Base-by-base conservation (phyloP, 441 rosid species). In the Gossypium lobatum region DNA sequence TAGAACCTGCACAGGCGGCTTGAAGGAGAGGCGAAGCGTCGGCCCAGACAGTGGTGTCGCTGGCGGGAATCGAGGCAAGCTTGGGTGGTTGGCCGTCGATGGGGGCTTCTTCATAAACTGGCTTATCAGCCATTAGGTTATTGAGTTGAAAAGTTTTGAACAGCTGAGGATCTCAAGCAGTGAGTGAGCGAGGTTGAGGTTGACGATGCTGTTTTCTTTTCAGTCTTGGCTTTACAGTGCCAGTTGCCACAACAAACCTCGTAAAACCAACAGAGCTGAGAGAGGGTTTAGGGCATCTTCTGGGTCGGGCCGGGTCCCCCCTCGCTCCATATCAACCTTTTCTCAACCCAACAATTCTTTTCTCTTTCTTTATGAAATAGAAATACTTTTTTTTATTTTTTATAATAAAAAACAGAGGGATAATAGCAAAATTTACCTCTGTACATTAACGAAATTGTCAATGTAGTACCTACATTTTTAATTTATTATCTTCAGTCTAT, bases 1-100 rank as follows among this genome's bases (percentile, higher is more conserved):
- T 67, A 26, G 34, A 39, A 94, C 97, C 98, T 83, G 17, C 23
- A 77, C 97, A 93, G 39, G 98, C 93, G 74, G 90, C 86, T 65
- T 84, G 83, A 28, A 95, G 91, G 79, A 93, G 95, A 50, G 93
- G 86, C 4, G 94, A 89, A 8, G 88, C 91, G 85, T 95, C 95
- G 34, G 96, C 91, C 99, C 99, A 95, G 21, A 89, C 84, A 50
- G 95, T 80, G 82, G 82, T 78, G 28, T 86, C 96, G 74, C 83
- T 83, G 71, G 91, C 85, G 54, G 94, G 92, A 75, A 92, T 85
- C 73, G 90, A 77, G 68, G 80, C 59, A 77, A 77, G 85, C n/a
- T 57, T 79, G 14, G 82, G 79, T 18, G 80, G 68, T 71, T 83
- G 80, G 64, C 77, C 76, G 75, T 71, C 81, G 82, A 80, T 82